Evolutionary conservation across 495 filamentous ascomycete species (phyloP).

Genomic region (Trichocladium uniseriatum): DNA sequence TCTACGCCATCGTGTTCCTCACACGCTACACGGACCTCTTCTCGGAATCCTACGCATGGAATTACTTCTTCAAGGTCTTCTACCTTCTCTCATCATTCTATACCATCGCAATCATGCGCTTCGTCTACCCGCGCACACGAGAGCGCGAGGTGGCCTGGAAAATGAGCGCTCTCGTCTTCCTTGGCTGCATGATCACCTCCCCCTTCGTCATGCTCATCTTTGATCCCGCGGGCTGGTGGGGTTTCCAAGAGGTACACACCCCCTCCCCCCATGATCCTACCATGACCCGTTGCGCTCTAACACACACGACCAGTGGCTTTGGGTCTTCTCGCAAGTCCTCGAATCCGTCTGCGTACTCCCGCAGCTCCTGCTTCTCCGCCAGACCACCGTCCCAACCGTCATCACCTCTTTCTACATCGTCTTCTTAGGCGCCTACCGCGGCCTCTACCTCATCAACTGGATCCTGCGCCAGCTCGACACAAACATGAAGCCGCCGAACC

Average conservation of each 20-base stretch:
- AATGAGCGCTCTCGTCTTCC: conserved; percentile 55
- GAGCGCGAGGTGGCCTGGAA: conserved; percentile 91
- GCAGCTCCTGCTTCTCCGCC: conserved; percentile 81
- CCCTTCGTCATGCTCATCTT: conserved; percentile 61
- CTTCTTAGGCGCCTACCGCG: conserved; percentile 80
- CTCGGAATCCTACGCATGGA: conserved; percentile 43
- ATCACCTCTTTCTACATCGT: conserved; percentile 92
- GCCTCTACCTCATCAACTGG: conserved; percentile 90
- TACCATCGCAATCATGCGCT: conserved; percentile 78
- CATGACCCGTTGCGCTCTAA: not conserved
- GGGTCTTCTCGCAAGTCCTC: conserved; percentile 81
- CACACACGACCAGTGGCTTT: conserved; percentile 46
- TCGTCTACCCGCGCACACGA: conserved; percentile 74
- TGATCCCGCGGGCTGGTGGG: conserved; percentile 28
- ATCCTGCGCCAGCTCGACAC: conserved; percentile 54
- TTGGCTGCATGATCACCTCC: conserved; percentile 48
- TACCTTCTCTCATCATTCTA: conserved; percentile 82
- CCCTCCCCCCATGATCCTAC: not conserved
- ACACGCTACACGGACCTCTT: conserved; percentile 85
- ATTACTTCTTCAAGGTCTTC: conserved; percentile 73
- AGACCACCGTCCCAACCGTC: conserved; percentile 90
- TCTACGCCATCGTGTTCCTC: conserved; percentile 80
- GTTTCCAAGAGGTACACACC: conserved; percentile 50
- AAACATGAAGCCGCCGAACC: conserved; percentile 51
- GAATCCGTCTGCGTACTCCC: conserved; percentile 88